Conservation (phyloP, 2,329 filamentous ascomycete species). For the Aspergillus brasiliensis region DNA sequence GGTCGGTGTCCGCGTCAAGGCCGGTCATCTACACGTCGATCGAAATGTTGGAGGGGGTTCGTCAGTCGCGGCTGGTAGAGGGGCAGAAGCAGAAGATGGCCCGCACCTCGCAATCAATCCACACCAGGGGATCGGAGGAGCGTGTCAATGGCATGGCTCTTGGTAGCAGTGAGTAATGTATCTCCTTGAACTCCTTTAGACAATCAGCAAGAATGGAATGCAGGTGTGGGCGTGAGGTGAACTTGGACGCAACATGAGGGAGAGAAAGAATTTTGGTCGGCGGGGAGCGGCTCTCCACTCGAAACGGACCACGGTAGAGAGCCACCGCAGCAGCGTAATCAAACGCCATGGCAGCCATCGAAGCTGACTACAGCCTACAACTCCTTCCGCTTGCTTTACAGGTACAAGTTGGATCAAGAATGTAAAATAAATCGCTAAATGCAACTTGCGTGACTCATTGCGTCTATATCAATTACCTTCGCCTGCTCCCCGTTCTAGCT, state of each 20-base stretch:
- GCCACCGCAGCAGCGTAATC: too few species aligned
- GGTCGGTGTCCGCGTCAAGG: slow-evolving; percentile 73
- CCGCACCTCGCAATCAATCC: slow-evolving; percentile 76
- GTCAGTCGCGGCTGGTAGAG: not conserved
- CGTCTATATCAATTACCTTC: slow-evolving; percentile 13
- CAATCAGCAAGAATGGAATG: not conserved
- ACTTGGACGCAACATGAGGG: not conserved
- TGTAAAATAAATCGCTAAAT: not conserved
- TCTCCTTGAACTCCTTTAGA: not conserved
- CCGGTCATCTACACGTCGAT: slow-evolving; percentile 76
- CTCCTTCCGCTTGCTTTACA: not conserved
- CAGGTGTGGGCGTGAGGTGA: not conserved
- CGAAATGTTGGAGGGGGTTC: not conserved
- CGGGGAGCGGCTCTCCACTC: not conserved
- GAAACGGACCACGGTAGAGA: not conserved
- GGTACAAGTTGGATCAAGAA: not conserved
- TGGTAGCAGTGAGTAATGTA: not conserved
- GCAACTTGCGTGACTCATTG: slow-evolving; percentile 15
- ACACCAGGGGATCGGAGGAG: slow-evolving; percentile 71
- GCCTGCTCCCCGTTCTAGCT: not conserved
- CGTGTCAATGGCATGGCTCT: slow-evolving; percentile 46
- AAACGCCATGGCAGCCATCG: not conserved
- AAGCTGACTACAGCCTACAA: not conserved
- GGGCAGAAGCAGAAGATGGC: not conserved
- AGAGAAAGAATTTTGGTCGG: not conserved